Evolutionary conservation across 1,284 basidiomycete species (phyloP).

Genomic region (Uromyces viciae-fabae): DNA sequence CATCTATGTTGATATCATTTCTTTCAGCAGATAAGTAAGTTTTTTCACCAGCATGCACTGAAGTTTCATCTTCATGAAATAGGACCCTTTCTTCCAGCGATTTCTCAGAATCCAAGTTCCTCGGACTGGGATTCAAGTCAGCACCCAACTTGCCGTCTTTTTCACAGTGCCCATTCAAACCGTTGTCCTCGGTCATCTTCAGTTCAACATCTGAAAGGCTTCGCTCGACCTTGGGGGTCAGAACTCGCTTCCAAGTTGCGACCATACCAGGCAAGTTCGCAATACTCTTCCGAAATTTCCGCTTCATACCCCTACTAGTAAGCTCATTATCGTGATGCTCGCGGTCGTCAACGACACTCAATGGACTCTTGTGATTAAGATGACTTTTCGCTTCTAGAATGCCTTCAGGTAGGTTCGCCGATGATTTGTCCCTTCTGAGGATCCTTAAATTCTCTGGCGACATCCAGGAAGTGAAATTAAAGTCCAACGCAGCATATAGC

Average conservation of each 20-base stretch:
- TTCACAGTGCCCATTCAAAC: conserved; percentile 38
- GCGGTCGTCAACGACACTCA: conserved; percentile 75
- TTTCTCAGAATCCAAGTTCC: conserved; percentile 56
- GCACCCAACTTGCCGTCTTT: conserved; percentile 34
- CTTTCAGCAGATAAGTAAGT: background rate
- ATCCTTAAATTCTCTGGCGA: conserved; percentile 76
- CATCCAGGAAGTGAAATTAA: conserved; percentile 93
- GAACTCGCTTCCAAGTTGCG: conserved; percentile 39
- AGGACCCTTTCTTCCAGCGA: conserved; percentile 54
- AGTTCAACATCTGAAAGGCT: conserved; percentile 38
- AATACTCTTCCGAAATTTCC: conserved; percentile 40
- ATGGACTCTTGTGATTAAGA: conserved; percentile 68
- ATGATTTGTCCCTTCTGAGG: conserved; percentile 72
- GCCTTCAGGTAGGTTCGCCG: conserved; percentile 60
- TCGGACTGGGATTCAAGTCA: background rate
- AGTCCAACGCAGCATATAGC: conserved; percentile 71
- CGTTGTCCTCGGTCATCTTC: conserved; percentile 1
- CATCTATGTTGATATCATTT: background rate
- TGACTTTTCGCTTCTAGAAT: conserved; percentile 81
- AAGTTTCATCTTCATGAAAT: conserved; percentile 48
- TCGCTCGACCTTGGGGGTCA: conserved; percentile 36
- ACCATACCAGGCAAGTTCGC: conserved; percentile 41
- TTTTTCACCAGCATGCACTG: conserved; percentile 46
- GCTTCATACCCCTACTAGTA: conserved; percentile 24
- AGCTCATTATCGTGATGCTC: conserved; percentile 13